phyloP scores from a whole-genome alignment of 1,284 basidiomycete genomes.

The Ustilago lituana region DNA sequence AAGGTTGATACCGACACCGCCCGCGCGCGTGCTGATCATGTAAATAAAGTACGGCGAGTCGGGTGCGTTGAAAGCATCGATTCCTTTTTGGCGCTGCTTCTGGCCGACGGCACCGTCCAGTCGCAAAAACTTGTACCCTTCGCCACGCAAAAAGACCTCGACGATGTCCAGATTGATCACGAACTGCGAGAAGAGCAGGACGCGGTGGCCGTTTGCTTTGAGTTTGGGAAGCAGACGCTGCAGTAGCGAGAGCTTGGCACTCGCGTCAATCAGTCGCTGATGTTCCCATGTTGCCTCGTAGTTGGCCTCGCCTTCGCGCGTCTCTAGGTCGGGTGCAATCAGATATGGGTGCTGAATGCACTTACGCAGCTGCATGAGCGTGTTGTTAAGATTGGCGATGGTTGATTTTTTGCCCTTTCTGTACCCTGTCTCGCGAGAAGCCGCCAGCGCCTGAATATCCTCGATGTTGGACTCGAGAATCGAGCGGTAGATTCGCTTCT shows the following conservation, averaged over 20 bases:
- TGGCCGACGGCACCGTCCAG: conserved; percentile 51
- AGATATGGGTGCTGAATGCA: conserved; percentile 73
- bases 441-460: conserved; percentile 52
- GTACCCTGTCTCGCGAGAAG: conserved; percentile 18
- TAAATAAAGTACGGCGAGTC: conserved; percentile 74
- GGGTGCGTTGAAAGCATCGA: conserved; percentile 90
- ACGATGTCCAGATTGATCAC: conserved; percentile 67
- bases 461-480: conserved; percentile 53
- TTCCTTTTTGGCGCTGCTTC: conserved; percentile 68
- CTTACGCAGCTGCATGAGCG: conserved; percentile 64
- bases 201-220: conserved; percentile 63
- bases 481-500: conserved; percentile 84
- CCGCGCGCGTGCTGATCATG: conserved; percentile 66
- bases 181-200: conserved; percentile 65
- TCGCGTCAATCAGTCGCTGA: conserved; percentile 82
- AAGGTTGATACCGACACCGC: conserved; percentile 69
- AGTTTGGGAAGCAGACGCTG: conserved; percentile 65
- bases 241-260: conserved; percentile 74
- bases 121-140: conserved; percentile 64
- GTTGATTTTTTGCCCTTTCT: conserved; percentile 36
- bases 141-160: conserved; percentile 63
- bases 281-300: conserved; percentile 76
- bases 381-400: conserved; percentile 55
- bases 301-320: conserved; percentile 70
- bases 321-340: conserved; percentile 80